Evolutionary conservation across 169 alveolate species (phyloP).

Genomic region (Babesia gibsoni): DNA sequence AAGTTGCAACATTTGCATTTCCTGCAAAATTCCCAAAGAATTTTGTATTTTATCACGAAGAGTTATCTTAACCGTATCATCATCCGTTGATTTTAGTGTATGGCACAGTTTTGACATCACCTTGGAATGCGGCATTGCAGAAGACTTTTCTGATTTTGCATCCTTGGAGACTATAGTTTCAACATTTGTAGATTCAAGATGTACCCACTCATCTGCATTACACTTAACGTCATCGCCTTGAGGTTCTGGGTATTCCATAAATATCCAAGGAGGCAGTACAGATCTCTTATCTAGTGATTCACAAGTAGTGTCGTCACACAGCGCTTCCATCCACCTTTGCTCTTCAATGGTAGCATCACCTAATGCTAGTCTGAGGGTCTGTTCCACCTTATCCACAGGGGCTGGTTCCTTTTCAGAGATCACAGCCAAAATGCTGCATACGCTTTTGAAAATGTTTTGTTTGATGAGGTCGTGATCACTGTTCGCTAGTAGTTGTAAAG

Average conservation of each 20-base stretch:
- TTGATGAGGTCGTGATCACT: constrained; percentile 6
- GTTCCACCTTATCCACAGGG: constrained; percentile 17
- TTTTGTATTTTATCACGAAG: constrained; percentile 33
- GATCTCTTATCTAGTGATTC: no score
- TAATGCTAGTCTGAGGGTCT: constrained; percentile 3
- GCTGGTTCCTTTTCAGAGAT: constrained; percentile 2
- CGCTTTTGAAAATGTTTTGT: constrained; percentile 23
- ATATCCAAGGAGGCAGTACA: constrained; percentile 23
- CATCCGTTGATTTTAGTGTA: constrained; percentile 15
- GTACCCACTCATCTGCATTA: no score
- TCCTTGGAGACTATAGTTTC: no score
- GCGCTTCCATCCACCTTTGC: neutral
- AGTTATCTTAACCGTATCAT: constrained; percentile 7
- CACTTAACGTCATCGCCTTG: no score
- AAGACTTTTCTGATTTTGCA: no score
- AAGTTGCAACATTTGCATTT: constrained; percentile 38
- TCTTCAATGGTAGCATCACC: constrained; percentile 13
- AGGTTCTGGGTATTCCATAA: neutral
- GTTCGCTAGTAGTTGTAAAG: neutral
- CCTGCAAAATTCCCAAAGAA: constrained; percentile 34
- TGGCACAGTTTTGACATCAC: neutral
- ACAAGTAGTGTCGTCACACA: neutral
- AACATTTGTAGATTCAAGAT: no score
- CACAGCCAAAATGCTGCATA: neutral
- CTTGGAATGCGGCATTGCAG: no score